Percentiles rank a stretch among this genome's conserved stretches.
These are phyloP conservation scores for Sugiyamaella qingdaonensis DNA, from an alignment of 805 yeast species.

Conservation along the genomic window DNA sequence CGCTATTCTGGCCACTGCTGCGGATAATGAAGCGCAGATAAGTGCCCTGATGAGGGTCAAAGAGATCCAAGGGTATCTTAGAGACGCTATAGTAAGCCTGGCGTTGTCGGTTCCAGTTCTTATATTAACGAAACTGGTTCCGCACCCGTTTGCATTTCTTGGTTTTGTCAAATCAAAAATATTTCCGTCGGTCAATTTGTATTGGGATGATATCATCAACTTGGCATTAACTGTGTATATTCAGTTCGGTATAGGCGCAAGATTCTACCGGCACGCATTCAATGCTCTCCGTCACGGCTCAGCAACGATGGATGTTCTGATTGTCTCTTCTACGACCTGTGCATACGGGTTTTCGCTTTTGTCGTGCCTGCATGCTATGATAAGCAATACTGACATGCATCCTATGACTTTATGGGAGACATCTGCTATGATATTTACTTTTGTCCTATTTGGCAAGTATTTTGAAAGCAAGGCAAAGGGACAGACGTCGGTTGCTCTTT, in stretches of 20 bases:
- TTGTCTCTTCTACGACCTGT: constrained; percentile 73
- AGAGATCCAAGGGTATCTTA: constrained; percentile 71
- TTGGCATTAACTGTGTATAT: constrained; percentile 54
- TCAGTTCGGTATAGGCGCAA: constrained; percentile 62
- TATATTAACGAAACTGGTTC: constrained; percentile 40
- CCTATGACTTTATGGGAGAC: constrained; percentile 84
- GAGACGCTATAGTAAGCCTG: constrained; percentile 49
- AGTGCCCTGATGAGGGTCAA: constrained; percentile 60
- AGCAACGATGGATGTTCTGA: constrained; percentile 92
- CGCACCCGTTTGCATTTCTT: constrained; percentile 30
- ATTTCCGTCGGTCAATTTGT: constrained; percentile 50
- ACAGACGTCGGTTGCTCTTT: constrained; percentile 83
- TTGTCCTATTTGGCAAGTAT: constrained; percentile 87
- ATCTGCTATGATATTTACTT: constrained; percentile 73
- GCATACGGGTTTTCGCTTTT: constrained; percentile 72
- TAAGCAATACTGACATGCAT: constrained; percentile 30
- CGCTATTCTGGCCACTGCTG: constrained; percentile 42
- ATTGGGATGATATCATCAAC: constrained; percentile 59
- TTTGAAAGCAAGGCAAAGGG: constrained; percentile 91
- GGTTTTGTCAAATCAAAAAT: constrained; percentile 36
- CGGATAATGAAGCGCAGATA: constrained; percentile 66
- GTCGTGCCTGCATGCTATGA: constrained; percentile 46
- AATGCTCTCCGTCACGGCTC: constrained; percentile 61
- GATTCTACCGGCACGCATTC: constrained; percentile 62
- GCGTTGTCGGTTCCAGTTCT: constrained; percentile 59